Percentiles rank a stretch among this genome's conserved stretches.
Evolutionary conservation across 306 rosid genomes (phyloP).

Genomic region (Leucaena leucocephala): DNA sequence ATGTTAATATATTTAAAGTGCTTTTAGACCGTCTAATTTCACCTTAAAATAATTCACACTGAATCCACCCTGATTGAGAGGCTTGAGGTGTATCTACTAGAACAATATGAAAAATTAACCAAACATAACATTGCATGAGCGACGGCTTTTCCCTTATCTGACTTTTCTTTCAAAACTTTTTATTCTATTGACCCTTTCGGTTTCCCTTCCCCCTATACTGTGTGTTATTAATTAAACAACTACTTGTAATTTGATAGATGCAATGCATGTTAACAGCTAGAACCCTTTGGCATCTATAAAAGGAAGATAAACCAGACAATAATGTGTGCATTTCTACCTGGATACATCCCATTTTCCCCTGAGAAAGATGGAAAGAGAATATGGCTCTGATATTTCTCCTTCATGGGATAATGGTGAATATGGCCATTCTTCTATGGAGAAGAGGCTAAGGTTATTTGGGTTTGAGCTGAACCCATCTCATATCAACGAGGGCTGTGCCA

Average conservation of each 20-base stretch:
- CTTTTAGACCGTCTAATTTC: slow-evolving; percentile 54
- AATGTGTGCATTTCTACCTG: slow-evolving; percentile 37
- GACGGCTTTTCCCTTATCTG: slow-evolving; percentile 66
- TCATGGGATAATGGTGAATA: slow-evolving; percentile 48
- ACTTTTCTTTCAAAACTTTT: slow-evolving; percentile 58
- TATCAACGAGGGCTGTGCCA: slow-evolving; percentile 33
- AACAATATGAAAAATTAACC: slow-evolving; percentile 25
- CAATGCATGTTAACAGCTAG: slow-evolving; percentile 54
- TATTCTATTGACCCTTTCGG: slow-evolving; percentile 47
- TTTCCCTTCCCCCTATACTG: slow-evolving; percentile 39
- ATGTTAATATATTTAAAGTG: slow-evolving; percentile 47
- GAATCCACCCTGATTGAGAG: slow-evolving; percentile 53
- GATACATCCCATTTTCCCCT: slow-evolving; percentile 24
- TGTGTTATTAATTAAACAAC: slow-evolving; percentile 34
- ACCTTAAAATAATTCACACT: slow-evolving; percentile 47
- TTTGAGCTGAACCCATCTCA: slow-evolving; percentile 71
- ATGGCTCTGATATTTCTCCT: slow-evolving; percentile 41
- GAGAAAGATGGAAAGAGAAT: slow-evolving; percentile 51
- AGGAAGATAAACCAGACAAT: slow-evolving; percentile 48
- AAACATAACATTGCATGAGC: slow-evolving; percentile 60
- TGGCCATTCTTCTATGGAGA: slow-evolving; percentile 55
- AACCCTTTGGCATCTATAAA: slow-evolving; percentile 60
- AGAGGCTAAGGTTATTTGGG: slow-evolving; percentile 85
- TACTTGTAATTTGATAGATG: slow-evolving; percentile 44
- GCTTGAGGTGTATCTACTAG: slow-evolving; percentile 50